phyloP scores from a whole-genome alignment of 306 rosid genomes.

The Castanea sativa region DNA sequence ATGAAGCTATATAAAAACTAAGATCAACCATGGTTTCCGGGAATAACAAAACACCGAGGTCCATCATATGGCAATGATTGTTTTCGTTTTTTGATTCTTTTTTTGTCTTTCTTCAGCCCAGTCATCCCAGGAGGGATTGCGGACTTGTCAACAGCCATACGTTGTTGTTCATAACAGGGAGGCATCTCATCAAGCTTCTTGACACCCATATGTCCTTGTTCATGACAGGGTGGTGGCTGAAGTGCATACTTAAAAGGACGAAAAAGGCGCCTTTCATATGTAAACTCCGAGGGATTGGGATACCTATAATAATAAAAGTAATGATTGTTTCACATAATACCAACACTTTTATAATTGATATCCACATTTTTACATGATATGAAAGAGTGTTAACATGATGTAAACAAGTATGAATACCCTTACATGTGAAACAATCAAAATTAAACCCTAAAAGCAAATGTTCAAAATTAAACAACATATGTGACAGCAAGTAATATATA shows the following conservation, averaged over 20 bases:
- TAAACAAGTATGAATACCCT: too few species aligned
- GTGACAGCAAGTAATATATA: too few species aligned
- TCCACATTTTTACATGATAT: too few species aligned
- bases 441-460: background rate
- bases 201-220: conserved; percentile 66
- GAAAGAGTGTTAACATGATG: too few species aligned
- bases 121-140: conserved; percentile 62
- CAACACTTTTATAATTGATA: too few species aligned
- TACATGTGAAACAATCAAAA: too few species aligned
- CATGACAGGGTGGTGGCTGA: conserved; percentile 83
- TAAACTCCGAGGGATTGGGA: conserved; percentile 89
- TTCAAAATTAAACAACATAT: too few species aligned
- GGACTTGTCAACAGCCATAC: conserved; percentile 21
- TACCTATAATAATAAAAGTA: conserved; percentile 47
- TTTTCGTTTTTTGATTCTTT: background rate
- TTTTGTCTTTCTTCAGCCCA: conserved; percentile 35
- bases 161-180: conserved; percentile 57
- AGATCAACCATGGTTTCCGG: conserved; percentile 92
- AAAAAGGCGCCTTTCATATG: conserved; percentile 86
- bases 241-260: conserved; percentile 92
- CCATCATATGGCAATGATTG: conserved; percentile 41
- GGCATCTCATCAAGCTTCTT: conserved; percentile 67
- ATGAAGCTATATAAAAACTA: conserved; percentile 3
- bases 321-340: too few species aligned
- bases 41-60: conserved; percentile 87